phyloP scores from a whole-genome alignment of 1,139 yeast species.

The Protomyces macrosporus region DNA sequence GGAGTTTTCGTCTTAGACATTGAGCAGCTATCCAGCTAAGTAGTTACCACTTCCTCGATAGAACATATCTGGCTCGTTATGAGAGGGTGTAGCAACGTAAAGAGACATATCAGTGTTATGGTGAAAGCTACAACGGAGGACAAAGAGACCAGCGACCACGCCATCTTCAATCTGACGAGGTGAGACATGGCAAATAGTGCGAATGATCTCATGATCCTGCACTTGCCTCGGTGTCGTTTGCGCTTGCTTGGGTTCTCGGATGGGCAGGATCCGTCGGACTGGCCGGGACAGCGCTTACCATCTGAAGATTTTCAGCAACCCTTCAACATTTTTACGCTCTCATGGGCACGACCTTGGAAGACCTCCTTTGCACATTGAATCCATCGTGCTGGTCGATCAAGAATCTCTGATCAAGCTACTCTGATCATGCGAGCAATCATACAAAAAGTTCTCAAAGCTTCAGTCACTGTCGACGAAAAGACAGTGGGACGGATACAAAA shows the following conservation, averaged over 20 bases:
- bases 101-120: not conserved
- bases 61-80: not conserved
- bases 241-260: too few relatives aligned
- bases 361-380: not conserved
- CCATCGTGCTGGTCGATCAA: too few relatives aligned
- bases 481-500: not conserved
- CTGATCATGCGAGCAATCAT: constrained; percentile 10
- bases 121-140: not conserved
- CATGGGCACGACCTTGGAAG: too few relatives aligned
- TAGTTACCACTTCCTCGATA: not conserved
- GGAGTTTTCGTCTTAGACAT: not conserved
- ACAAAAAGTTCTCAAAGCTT: constrained; percentile 12
- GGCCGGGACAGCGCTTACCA: too few relatives aligned
- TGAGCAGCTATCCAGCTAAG: not conserved
- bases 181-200: too few relatives aligned
- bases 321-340: too few relatives aligned
- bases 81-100: not conserved
- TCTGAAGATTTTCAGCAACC: too few relatives aligned
- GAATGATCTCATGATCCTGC: too few relatives aligned
- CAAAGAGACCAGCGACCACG: not conserved
- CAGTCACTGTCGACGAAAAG: constrained; percentile 6
- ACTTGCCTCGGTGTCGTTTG: too few relatives aligned
- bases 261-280: too few relatives aligned
- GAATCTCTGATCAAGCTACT: too few relatives aligned
- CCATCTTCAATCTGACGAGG: too few relatives aligned